Evolutionary conservation across 2,329 filamentous ascomycete genomes (phyloP).

Genomic region (Paecilomyces niveus): DNA sequence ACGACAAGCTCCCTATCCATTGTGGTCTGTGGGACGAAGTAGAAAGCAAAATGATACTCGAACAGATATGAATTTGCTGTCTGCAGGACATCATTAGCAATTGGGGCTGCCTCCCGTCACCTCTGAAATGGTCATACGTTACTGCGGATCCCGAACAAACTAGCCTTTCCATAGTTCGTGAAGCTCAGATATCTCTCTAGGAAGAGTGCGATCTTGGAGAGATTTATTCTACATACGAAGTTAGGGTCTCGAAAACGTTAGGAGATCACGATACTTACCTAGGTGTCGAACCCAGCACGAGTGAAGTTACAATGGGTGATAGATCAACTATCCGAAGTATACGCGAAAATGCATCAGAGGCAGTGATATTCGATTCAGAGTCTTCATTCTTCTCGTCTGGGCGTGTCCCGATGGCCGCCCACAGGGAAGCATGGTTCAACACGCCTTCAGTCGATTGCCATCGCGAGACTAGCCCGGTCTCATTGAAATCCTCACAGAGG

Average conservation of each 20-base stretch:
- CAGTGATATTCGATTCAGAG: not conserved
- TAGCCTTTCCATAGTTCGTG: slow-evolving; percentile 5
- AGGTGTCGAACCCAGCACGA: not conserved
- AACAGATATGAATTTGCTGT: slow-evolving; percentile 3
- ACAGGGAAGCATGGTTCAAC: not conserved
- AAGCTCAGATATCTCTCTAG: slow-evolving; percentile 1
- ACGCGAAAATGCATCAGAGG: not conserved
- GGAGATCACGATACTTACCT: not conserved
- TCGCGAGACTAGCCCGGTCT: not conserved
- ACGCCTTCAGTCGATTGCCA: not conserved
- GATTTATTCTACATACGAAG: not conserved
- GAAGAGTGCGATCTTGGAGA: not conserved
- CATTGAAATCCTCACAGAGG: slow-evolving; percentile 2
- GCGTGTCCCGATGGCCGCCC: not conserved
- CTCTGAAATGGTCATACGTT: not conserved
- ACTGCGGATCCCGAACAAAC: slow-evolving; percentile 2
- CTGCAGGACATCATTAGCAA: not conserved
- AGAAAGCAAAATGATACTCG: slow-evolving; percentile 6
- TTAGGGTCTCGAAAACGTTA: not conserved
- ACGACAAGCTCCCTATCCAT: not conserved
- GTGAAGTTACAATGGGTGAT: not conserved
- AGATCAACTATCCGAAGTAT: not conserved
- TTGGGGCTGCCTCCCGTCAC: not conserved
- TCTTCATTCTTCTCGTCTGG: not conserved
- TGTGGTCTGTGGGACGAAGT: slow-evolving; percentile 2